Percentiles rank a stretch among this genome's conserved stretches.
Conservation (phyloP, 2,329 filamentous ascomycete species). For the Neonectria faginata region DNA sequence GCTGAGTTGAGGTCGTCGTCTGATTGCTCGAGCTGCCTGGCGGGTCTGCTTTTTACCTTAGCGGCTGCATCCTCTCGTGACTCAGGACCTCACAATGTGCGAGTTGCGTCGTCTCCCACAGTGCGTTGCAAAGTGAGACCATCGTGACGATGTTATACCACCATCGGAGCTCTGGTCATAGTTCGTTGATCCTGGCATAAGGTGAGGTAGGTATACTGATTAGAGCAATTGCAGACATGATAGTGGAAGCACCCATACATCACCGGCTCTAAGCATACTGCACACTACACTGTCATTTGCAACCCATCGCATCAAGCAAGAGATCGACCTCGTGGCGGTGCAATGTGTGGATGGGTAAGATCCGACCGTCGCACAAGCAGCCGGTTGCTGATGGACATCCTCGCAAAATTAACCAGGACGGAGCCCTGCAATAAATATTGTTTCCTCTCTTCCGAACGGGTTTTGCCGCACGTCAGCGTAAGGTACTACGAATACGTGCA, state of each 20-base stretch:
- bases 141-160: constrained; percentile 13
- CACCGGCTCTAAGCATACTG: not conserved
- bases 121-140: constrained; percentile 19
- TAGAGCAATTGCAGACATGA: not conserved
- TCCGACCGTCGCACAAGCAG: constrained; percentile 19
- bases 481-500: not conserved
- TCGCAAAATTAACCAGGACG: constrained; percentile 5
- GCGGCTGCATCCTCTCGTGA: constrained; percentile 34
- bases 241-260: constrained; percentile 4
- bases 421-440: constrained; percentile 7
- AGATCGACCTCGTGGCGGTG: constrained; percentile 19
- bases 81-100: constrained; percentile 33
- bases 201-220: constrained; percentile 2
- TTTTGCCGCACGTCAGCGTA: constrained; percentile 14
- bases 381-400: constrained; percentile 18
- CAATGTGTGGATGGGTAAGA: constrained; percentile 22
- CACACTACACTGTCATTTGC: not conserved
- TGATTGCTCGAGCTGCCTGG: constrained; percentile 39
- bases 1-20: constrained; percentile 27
- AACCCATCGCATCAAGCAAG: constrained; percentile 14
- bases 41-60: constrained; percentile 41
- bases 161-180: constrained; percentile 11
- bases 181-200: constrained; percentile 5
- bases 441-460: constrained; percentile 11
- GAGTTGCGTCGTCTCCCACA: constrained; percentile 16